Evolutionary conservation across 352 stramenopile species (phyloP), one percentile per base, ranked within the genome.

Genomic region (Phytophthora fragariae): DNA sequence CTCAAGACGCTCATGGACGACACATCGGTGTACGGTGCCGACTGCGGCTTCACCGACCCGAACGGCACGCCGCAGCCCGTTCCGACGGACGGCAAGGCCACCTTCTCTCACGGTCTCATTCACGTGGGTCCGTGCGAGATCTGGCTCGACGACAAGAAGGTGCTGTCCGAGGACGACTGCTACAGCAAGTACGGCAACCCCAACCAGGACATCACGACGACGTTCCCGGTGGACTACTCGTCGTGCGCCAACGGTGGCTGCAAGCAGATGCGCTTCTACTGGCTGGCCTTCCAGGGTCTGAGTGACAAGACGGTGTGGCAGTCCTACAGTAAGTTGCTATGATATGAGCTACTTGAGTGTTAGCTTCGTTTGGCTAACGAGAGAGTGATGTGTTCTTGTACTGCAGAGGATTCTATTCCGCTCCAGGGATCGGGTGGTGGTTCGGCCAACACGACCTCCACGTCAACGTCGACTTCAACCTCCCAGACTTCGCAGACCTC

Each of bases 101-200:
- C 66, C 31, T 68, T 68, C 60, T 68, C 57, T 4, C 57, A 49
- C 14, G 57, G 44, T 15, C 62, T 68, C 27, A 37, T 63, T 9
- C 66, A 72, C 31, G 65, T 65, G 17, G 47, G 47, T 31, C 47
- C 47, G 47, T 54, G 47, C n/a, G 47, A 54, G n/a, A 31, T 54
- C 19, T 31, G 65, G 64, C 7, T 76, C 1, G 65, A 77, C 15
- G 65, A 73, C 31, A 58, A 21, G 2, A 49, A 54, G 24, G 65
- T 73, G 19, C 65, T 77, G 54, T 50, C 47, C 21, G 64, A 77
- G 21, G 70, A 77, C 52, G 60, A 77, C 46, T 77, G 70, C 49
- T 49, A 58, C 58, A 47, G 57, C 7, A 49, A 58, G 31, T 77
- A 73, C 44, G 61, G 68, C 46, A 46, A 53, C n/a, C 53, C 53